Evolutionary conservation across 495 filamentous ascomycete species (phyloP), one percentile per base, ranked within the genome.

Genomic region (Neurospora terricola): DNA sequence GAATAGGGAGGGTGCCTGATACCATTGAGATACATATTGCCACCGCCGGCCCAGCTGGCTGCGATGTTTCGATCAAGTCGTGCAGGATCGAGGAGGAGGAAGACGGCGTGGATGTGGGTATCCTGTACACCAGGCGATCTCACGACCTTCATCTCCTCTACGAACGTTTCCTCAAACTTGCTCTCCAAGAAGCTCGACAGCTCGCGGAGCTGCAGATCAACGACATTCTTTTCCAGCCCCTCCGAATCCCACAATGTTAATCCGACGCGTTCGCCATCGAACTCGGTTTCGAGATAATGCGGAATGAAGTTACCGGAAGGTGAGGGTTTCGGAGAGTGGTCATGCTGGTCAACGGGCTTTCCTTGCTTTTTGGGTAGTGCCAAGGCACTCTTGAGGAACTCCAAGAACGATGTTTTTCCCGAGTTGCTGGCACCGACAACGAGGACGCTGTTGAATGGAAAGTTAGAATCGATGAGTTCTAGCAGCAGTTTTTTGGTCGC

Each of bases 161-260:
- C 91, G 80, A 98, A 94, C 0, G 96, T 98, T 79, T 99, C 96
- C 80, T 98, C 94, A 75, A 99, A 99, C 81, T 98, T 99, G 82
- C 91, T 94, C 84, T 99, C 96, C 71, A 99, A 84, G 85, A 99
- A 99, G 14, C 91, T 88, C 36, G 92, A 90, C 82, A 97, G 94
- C 74, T 94, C 93, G 70, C 94, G 91, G 73, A 99, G 84, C 82
- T 99, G 96, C 70, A 98, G 85, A 81, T 98, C 96, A 62, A 96
- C 94, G 36, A 97, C 88, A 80, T 92, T 93, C 86, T 92, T 94
- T 84, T 99, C 95, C 71, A 99, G 83, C 2, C 96, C 96, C 75
- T 92, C 89, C 16, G 96, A 98, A 77, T 99, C 96, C 96, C 95
- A 98, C 36, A 99, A 84, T 5, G 96, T 98, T 73, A 99, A 83